Evolutionary conservation across 176 grass and related monocot genomes (phyloP), one percentile per base, ranked within the genome.

Genomic region (Musa itinerans): DNA sequence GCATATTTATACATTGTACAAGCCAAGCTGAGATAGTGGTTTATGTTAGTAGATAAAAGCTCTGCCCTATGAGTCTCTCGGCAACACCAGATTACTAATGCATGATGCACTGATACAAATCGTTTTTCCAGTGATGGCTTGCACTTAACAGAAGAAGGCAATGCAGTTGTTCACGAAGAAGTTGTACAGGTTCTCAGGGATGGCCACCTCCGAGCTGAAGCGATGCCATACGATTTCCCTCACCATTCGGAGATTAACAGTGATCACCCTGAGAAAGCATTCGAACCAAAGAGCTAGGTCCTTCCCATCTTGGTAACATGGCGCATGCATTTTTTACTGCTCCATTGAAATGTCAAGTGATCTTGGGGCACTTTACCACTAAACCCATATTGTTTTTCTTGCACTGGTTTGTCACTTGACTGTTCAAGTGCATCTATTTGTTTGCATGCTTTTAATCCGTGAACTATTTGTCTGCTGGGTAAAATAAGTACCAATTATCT

Each of bases 81-180:
- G 51, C 2, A 81, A 50, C 17, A 5, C 63, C 29, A 65, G 19
- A 74, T 23, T 4, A 17, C 7, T 6, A 11, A 58, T 13, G 2
- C 43, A 78, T 62, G 26, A 11, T 27, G 22, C 15, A 25, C 72
- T 76, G 80, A 84, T 26, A 64, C 10, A 81, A 43, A 77, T 73
- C 20, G 21, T 26, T 81, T 58, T 89, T 65, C 0, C 77, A 96
- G 93, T 53, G 93, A 96, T n/a, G 93, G 89, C 20, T 78, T 92
- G 52, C 87, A 96, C 64, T 80, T 96, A 64, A 96, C 89, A 63
- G 72, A 65, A 54, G 85, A 90, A 86, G 89, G 93, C 74, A 92
- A 96, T 50, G 65, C 71, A 29, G 65, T 96, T 77, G 87, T 96
- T 26, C 78, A 90, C 79, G 72, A 82, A 82, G 81, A 92, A 76